These are phyloP conservation scores for Ajuga reptans DNA, from an alignment of 305 asterid genomes.

Conservation along the genomic window DNA sequence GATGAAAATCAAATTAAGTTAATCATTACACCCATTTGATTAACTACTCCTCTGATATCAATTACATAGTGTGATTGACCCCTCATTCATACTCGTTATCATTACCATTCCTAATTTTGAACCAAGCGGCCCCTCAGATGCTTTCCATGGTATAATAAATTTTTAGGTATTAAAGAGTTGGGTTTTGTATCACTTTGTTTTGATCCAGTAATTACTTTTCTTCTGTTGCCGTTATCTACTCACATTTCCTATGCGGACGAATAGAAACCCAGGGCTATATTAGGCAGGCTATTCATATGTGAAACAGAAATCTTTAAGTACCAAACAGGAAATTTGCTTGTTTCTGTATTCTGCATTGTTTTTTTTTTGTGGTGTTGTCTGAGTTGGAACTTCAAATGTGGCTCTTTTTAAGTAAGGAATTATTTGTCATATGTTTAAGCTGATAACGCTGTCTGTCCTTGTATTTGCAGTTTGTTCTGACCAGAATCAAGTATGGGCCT, in stretches of 20 bases:
- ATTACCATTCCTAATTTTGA: too few species aligned
- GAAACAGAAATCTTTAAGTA: not conserved
- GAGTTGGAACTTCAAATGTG: not conserved
- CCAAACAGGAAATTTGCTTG: not conserved
- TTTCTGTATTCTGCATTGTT: not conserved
- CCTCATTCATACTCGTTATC: too few species aligned
- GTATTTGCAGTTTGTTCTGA: constrained; percentile 72
- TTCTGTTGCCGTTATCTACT: not conserved
- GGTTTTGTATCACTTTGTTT: not conserved
- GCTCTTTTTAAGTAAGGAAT: too few species aligned
- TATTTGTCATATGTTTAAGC: constrained; percentile 10
- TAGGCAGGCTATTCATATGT: not conserved
- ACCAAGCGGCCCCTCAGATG: too few species aligned
- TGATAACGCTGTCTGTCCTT: constrained; percentile 11
- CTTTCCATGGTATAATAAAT: too few species aligned
- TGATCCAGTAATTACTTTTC: not conserved
- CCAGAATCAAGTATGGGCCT: constrained; percentile 82
- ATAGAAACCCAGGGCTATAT: not conserved
- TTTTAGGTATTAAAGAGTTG: too few species aligned
- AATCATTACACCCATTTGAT: too few species aligned
- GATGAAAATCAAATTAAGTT: too few species aligned
- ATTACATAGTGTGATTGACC: too few species aligned
- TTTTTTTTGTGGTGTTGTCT: not conserved
- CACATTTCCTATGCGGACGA: not conserved
- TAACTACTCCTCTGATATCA: too few species aligned